These are phyloP conservation scores for Flaveria robusta DNA, from an alignment of 129 eudicot genomes.

Conservation along the genomic window DNA sequence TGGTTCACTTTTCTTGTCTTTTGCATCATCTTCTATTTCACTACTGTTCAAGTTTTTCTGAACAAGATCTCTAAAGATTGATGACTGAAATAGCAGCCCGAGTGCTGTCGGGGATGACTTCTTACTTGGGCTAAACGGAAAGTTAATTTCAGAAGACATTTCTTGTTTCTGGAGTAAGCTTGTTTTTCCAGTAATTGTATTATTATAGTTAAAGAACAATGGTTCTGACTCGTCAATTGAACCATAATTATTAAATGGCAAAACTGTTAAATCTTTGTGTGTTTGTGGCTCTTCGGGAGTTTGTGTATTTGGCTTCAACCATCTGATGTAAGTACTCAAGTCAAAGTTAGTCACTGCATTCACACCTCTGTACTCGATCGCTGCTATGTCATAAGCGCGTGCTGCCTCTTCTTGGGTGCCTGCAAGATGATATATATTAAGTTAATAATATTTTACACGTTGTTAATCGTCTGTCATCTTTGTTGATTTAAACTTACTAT, in stretches of 20 bases:
- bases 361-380: slow-evolving; percentile 80
- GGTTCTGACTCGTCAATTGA: slow-evolving; percentile 33
- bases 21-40: slow-evolving; percentile 43
- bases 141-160: slow-evolving; percentile 33
- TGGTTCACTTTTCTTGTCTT: slow-evolving; percentile 33
- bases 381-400: slow-evolving; percentile 83
- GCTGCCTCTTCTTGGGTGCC: slow-evolving; percentile 96
- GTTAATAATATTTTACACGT: background rate
- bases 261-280: slow-evolving; percentile 23
- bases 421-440: slow-evolving; percentile 19
- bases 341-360: slow-evolving; percentile 80
- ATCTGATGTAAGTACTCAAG: slow-evolving; percentile 69
- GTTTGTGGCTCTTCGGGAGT: slow-evolving; percentile 45
- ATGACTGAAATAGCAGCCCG: slow-evolving; percentile 62
- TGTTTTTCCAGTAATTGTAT: slow-evolving; percentile 26
- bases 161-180: slow-evolving; percentile 41
- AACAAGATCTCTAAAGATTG: slow-evolving; percentile 68
- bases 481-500: slow-evolving; percentile 45
- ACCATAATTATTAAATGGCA: slow-evolving; percentile 30
- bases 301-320: slow-evolving; percentile 67
- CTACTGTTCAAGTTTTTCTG: slow-evolving; percentile 54
- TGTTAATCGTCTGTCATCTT: background rate
- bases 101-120: slow-evolving; percentile 72
- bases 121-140: slow-evolving; percentile 44
- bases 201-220: slow-evolving; percentile 27